These are phyloP conservation scores for Coemansia sp. DNA, from an alignment of 192 early-diverging fungal species.

Conservation along the genomic window DNA sequence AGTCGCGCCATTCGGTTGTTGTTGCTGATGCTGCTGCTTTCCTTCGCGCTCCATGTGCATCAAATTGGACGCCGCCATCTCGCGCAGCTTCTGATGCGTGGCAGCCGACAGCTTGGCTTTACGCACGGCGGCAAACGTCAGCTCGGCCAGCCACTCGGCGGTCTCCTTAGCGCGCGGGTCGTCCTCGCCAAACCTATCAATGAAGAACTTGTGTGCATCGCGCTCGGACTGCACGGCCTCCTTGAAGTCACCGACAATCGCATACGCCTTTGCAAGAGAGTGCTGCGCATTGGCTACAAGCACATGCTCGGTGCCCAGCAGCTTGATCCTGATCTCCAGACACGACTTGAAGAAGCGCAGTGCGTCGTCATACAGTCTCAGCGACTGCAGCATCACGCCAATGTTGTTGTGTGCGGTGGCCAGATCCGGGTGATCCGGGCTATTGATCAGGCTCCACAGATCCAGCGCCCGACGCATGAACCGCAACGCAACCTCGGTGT, in stretches of 20 bases:
- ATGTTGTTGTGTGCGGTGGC: constrained; percentile 72
- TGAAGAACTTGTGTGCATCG: constrained; percentile 65
- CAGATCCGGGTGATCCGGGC: constrained; percentile 77
- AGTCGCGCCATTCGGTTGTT: constrained; percentile 32
- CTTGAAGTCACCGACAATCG: constrained; percentile 71
- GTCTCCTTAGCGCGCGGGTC: constrained; percentile 74
- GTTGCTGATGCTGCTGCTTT: constrained; percentile 60
- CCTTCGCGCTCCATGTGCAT: constrained; percentile 44
- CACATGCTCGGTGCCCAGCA: constrained; percentile 72
- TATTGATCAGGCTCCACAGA: constrained; percentile 78
- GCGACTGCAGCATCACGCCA: constrained; percentile 76
- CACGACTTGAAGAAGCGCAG: constrained; percentile 74
- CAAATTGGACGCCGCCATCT: constrained; percentile 28
- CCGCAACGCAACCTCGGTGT: constrained; percentile 65
- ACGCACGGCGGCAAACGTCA: constrained; percentile 61
- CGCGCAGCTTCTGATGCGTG: constrained; percentile 34
- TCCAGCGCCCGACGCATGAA: constrained; percentile 82
- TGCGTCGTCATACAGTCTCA: constrained; percentile 61
- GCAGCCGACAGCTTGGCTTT: constrained; percentile 52
- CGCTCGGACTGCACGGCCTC: constrained; percentile 74
- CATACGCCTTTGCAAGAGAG: constrained; percentile 74
- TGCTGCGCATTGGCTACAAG: constrained; percentile 71
- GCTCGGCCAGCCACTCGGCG: constrained; percentile 65
- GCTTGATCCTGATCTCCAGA: constrained; percentile 61
- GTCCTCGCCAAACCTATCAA: constrained; percentile 63